Base-by-base conservation (phyloP, 2,329 filamentous ascomycete species). In the Paecilomyces sp. region DNA sequence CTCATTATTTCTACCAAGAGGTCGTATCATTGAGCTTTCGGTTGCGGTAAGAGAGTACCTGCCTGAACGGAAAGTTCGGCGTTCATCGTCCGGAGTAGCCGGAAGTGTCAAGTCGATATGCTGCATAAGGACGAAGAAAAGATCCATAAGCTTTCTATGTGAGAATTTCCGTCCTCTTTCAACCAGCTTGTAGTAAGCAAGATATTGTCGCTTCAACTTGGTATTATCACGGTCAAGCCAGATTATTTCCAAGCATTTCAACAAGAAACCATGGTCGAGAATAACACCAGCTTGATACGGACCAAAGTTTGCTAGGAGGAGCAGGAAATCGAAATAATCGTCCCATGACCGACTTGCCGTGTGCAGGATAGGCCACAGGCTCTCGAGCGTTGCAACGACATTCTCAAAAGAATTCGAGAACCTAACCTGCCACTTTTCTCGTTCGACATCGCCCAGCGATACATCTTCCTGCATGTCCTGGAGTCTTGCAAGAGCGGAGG, bases 271-370 rank as follows among this genome's bases (percentile, higher is more conserved):
- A 33, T 81, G 77, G 11, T 85, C 82, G 25, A 92, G 77, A 25
- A 92, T 77, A 5, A 82, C 69, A 1, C 78, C 77, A 22, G 83
- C 79, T 70, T 91, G 87, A 4, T 79, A 71, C 2, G 78, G 73
- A 0, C 88, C 88, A 58, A 90, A 73, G 54, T 77, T 79, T 13
- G 85, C 85, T 68, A 92, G 88, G n/a, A 77, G 77, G n/a, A 83
- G 69, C 62, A 92, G 78, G n/a, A 89, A 81, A 12, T 83, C 82
- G 69, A 93, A 93, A 60, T 88, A 88, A 67, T 93, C 89, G 51
- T 87, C 84, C 90, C 90, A 94, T 2, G 88, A 83, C 59, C 86
- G 83, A 30, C 85, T 76, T 54, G 82, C 78, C 2, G 77, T 73
- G 61, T 90, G 85, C 59, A 91, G 85, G n/a, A 75, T 77, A 2